Conservation (phyloP, 495 filamentous ascomycete species). For the Penicillium arizonense region DNA sequence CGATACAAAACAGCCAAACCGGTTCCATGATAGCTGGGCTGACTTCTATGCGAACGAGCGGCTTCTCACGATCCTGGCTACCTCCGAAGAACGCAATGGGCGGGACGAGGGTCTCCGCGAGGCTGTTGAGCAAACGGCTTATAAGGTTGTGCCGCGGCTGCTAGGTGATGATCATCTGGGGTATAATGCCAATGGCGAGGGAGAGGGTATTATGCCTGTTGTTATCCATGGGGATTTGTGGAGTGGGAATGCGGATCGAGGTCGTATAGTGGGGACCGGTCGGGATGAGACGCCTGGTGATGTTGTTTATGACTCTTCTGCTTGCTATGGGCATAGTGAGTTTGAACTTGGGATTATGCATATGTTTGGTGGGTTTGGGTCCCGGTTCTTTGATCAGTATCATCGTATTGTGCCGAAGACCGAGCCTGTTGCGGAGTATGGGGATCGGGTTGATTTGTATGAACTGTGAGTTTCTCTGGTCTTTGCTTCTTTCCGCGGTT, state of each 20-base stretch:
- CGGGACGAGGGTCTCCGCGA: constrained; percentile 56
- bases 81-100: constrained; percentile 60
- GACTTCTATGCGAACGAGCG: constrained; percentile 80
- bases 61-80: constrained; percentile 59
- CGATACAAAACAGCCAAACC: constrained; percentile 76
- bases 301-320: constrained; percentile 79
- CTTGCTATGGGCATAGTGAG: constrained; percentile 82
- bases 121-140: constrained; percentile 61
- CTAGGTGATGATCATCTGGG: constrained; percentile 66
- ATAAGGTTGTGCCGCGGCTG: constrained; percentile 66
- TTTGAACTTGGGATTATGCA: constrained; percentile 92
- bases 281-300: constrained; percentile 59
- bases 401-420: constrained; percentile 69
- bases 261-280: constrained; percentile 53
- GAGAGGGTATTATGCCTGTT: constrained; percentile 62
- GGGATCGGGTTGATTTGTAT: constrained; percentile 76
- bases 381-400: constrained; percentile 72
- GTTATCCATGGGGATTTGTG: constrained; percentile 90
- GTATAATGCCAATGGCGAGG: constrained; percentile 40
- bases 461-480: constrained; percentile 62
- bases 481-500: not conserved
- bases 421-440: constrained; percentile 81
- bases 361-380: constrained; percentile 91
- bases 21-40: constrained; percentile 66
- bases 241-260: constrained; percentile 79